A percentile compares a stretch with the other conserved stretches of the same genome.
Evolutionary conservation across 345 rosid species (phyloP).

Genomic region (Pugionium cornutum): DNA sequence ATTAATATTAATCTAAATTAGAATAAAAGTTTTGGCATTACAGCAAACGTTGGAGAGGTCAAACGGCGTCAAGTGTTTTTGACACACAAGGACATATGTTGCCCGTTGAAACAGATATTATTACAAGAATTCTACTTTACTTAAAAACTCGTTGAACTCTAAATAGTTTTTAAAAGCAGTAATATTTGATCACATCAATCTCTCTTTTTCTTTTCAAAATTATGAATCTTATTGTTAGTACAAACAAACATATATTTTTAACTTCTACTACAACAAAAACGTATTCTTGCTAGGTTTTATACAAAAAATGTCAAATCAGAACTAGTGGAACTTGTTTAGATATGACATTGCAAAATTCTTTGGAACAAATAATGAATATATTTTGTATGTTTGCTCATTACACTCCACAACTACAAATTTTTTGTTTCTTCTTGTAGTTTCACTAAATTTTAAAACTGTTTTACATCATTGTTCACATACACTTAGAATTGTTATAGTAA

Average conservation of each 20-base stretch:
- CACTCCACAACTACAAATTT: too few relatives aligned
- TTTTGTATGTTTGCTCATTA: too few relatives aligned
- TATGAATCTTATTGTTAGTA: slow-evolving; percentile 16
- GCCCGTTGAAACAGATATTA: slow-evolving; percentile 29
- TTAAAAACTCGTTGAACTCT: slow-evolving; percentile 35
- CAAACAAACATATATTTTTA: slow-evolving; percentile 4
- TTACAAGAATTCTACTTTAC: slow-evolving; percentile 32
- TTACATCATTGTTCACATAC: too few relatives aligned
- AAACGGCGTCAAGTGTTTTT: slow-evolving; percentile 19
- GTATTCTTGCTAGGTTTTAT: background rate
- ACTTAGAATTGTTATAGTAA: too few relatives aligned
- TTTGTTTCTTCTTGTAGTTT: too few relatives aligned
- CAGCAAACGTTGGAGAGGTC: background rate
- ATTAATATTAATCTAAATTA: too few relatives aligned
- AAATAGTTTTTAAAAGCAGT: slow-evolving; percentile 29
- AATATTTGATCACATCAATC: slow-evolving; percentile 33
- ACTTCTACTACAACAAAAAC: slow-evolving; percentile 5
- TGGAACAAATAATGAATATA: too few relatives aligned
- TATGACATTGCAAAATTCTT: too few relatives aligned
- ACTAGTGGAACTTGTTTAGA: too few relatives aligned
- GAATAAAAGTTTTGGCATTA: background rate
- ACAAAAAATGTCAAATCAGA: too few relatives aligned
- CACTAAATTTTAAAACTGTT: too few relatives aligned
- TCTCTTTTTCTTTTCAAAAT: slow-evolving; percentile 11
- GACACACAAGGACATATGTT: slow-evolving; percentile 4